Base-by-base conservation (phyloP, 257 asterid genomes). In the Solanum virginianum region DNA sequence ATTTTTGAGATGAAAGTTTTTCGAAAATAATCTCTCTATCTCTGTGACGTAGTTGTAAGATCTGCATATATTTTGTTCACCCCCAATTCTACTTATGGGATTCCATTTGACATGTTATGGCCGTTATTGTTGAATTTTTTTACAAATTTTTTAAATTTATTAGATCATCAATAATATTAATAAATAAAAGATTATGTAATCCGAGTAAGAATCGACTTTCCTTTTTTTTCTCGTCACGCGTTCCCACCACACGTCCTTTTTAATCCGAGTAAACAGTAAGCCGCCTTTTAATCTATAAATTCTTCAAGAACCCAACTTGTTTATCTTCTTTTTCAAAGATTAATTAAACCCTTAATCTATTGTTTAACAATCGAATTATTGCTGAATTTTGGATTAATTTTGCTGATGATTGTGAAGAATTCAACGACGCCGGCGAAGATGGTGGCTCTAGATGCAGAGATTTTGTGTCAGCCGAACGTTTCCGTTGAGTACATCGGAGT, bases 401-500 rank as follows among this genome's bases (percentile, higher is more conserved):
- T 12, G 29, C 13, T 20, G 69, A 85, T 65, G 84, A 77, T 45
- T 41, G 65, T 66, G 68, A 79, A 60, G 59, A 57, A 68, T 70
- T 41, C 80, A 32, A 59, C 82, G 7, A 86, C 87, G 89, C 84
- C 83, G 24, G 89, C 87, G n/a, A 86, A 88, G 84, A 63, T 86
- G 68, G 87, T 80, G 53, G 79, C 72, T 14, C 84, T 83, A 16
- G 86, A 84, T 10, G 86, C 86, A 0, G 86, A 86, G 71, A 49
- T 87, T 39, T 81, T 90, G 80, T 54, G 82, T 53, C 85, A 84
- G 80, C 86, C 88, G 72, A 86, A 82, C 69, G 60, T 84, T 80
- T 88, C 91, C 3, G 91, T 86, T 79, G 87, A 89, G 86, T 86
- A 86, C 83, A 84, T 89, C 45, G 39, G 86, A 22, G 89, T 86